These are phyloP conservation scores for Cladophialophora exuberans DNA, from an alignment of 2,329 filamentous ascomycete species.

Conservation along the genomic window DNA sequence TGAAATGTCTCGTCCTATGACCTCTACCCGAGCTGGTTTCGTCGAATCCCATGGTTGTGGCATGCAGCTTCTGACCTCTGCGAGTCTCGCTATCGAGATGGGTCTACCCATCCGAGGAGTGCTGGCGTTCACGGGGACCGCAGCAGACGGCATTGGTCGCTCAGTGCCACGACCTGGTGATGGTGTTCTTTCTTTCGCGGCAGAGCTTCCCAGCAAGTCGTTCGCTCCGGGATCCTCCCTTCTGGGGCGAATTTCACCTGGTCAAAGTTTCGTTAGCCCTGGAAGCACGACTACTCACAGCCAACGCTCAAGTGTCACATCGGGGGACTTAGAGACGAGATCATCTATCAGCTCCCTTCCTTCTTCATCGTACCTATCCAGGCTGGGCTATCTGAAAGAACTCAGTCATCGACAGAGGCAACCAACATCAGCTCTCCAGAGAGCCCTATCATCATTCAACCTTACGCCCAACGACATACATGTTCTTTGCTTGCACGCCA, in stretches of 20 bases:
- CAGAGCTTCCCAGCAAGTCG: conserved; percentile 26
- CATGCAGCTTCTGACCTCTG: conserved; percentile 41
- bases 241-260: conserved; percentile 30
- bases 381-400: not conserved
- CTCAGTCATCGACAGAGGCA: conserved; percentile 34
- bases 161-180: conserved; percentile 46
- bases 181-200: conserved; percentile 40
- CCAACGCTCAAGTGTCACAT: not conserved
- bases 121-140: conserved; percentile 39
- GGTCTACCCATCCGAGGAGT: conserved; percentile 34
- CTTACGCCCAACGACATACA: conserved; percentile 44
- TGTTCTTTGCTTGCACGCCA: conserved; percentile 47
- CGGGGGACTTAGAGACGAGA: not conserved
- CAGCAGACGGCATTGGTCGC: conserved; percentile 41
- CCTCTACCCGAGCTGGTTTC: conserved; percentile 41
- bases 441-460: conserved; percentile 42
- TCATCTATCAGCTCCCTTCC: not conserved
- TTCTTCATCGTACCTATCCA: not conserved
- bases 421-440: conserved; percentile 40
- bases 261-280: conserved; percentile 18
- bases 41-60: conserved; percentile 44
- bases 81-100: conserved; percentile 39
- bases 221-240: not conserved
- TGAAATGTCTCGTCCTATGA: conserved; percentile 43
- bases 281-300: not conserved